phyloP scores from a whole-genome alignment of 257 asterid species.

The Capsicum chinense region DNA sequence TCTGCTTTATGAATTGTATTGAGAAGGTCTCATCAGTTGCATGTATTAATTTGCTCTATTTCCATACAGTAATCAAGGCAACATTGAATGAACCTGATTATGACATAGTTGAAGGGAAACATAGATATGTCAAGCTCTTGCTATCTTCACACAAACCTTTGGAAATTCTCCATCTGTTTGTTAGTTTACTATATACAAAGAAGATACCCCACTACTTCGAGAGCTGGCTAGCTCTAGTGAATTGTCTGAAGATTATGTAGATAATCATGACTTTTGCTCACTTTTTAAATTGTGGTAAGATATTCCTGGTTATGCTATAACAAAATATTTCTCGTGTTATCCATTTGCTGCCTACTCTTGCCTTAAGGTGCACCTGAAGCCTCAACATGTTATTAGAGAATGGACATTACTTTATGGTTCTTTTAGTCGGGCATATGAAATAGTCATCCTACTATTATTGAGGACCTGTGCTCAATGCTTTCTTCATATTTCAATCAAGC shows the following conservation, averaged over 20 bases:
- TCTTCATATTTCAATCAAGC: slow-evolving; percentile 49
- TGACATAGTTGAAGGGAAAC: slow-evolving; percentile 48
- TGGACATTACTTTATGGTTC: slow-evolving; percentile 63
- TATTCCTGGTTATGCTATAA: slow-evolving; percentile 43
- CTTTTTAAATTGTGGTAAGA: slow-evolving; percentile 44
- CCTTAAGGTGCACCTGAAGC: slow-evolving; percentile 42
- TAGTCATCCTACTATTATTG: slow-evolving; percentile 43
- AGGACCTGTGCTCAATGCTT: slow-evolving; percentile 54
- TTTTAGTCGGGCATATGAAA: slow-evolving; percentile 43
- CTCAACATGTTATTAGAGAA: slow-evolving; percentile 45
- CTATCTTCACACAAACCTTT: slow-evolving; percentile 51
- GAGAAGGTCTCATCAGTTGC: slow-evolving; percentile 61
- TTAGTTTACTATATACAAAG: slow-evolving; percentile 50
- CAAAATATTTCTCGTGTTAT: slow-evolving; percentile 54
- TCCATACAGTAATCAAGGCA: slow-evolving; percentile 51
- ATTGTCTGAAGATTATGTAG: slow-evolving; percentile 53
- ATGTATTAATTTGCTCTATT: slow-evolving; percentile 54
- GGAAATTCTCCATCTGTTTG: slow-evolving; percentile 57
- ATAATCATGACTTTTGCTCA: slow-evolving; percentile 37
- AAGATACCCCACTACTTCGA: slow-evolving; percentile 39
- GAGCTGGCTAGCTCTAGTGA: slow-evolving; percentile 63
- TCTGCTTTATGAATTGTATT: slow-evolving; percentile 46
- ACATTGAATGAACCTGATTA: slow-evolving; percentile 40
- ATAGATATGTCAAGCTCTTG: slow-evolving; percentile 48
- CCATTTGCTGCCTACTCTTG: slow-evolving; percentile 58